These are phyloP conservation scores for Chaetomium globosum DNA, from an alignment of 2,329 filamentous ascomycete genomes.

Conservation along the genomic window DNA sequence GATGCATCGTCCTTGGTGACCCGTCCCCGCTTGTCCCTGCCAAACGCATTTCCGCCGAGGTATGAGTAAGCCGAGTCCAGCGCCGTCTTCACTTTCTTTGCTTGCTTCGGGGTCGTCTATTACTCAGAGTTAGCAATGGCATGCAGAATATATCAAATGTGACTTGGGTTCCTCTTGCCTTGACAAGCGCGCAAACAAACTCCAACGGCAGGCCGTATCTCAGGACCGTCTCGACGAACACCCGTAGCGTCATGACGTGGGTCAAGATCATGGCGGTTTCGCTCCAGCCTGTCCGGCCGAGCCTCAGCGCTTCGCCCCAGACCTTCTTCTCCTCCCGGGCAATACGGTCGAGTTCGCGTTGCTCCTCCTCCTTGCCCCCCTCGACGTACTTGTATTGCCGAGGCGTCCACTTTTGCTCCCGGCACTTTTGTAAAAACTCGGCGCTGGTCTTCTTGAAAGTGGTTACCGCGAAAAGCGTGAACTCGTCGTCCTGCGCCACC, in stretches of 20 bases:
- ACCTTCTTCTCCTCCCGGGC: constrained; percentile 85
- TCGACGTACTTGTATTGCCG: constrained; percentile 92
- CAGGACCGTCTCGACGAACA: constrained; percentile 98
- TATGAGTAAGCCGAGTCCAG: constrained; percentile 87
- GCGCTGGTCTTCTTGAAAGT: constrained; percentile 87
- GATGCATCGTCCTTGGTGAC: constrained; percentile 86
- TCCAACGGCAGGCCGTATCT: constrained; percentile 90
- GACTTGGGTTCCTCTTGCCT: constrained; percentile 61
- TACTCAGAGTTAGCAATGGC: constrained; percentile 24
- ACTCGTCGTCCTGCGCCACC: constrained; percentile 85
- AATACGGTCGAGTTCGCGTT: constrained; percentile 80
- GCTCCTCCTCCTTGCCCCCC: constrained; percentile 86
- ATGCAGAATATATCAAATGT: not conserved
- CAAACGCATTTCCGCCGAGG: constrained; percentile 91
- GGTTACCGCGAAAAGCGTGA: constrained; percentile 82
- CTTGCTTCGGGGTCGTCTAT: constrained; percentile 79
- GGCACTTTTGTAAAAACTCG: constrained; percentile 89
- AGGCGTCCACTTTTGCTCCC: constrained; percentile 92
- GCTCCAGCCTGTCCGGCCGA: constrained; percentile 90
- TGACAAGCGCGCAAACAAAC: constrained; percentile 81
- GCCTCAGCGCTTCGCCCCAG: constrained; percentile 85
- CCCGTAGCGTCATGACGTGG: constrained; percentile 84
- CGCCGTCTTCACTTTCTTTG: constrained; percentile 75
- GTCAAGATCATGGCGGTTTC: constrained; percentile 96
- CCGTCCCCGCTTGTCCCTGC: constrained; percentile 88